These are phyloP conservation scores for Cucurbita moschata DNA, from an alignment of 306 rosid species.

Conservation along the genomic window DNA sequence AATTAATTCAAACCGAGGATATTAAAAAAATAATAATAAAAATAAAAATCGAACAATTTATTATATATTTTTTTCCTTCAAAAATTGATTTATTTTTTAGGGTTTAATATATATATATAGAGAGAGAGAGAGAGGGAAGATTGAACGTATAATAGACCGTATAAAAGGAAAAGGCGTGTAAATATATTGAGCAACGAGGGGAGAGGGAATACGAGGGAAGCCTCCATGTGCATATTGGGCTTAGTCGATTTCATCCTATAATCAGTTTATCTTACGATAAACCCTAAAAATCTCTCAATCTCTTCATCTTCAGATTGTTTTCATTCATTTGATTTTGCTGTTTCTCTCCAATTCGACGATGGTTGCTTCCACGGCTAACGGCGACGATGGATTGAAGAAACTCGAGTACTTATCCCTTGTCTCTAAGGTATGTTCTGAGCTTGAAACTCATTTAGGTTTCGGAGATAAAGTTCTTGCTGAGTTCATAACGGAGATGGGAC, in stretches of 20 bases:
- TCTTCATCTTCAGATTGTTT: not conserved
- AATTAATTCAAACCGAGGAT: too few species aligned
- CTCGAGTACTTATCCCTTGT: conserved; percentile 64
- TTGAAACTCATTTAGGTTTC: conserved; percentile 58
- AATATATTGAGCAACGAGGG: not conserved
- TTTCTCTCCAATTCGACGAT: conserved; percentile 12
- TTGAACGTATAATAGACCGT: too few species aligned
- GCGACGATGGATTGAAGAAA: conserved; percentile 44
- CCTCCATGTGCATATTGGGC: not conserved
- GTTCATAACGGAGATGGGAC: conserved; percentile 59
- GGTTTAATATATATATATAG: too few species aligned
- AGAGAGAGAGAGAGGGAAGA: too few species aligned
- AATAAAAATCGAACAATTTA: too few species aligned
- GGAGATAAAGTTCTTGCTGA: conserved; percentile 66
- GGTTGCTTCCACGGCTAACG: conserved; percentile 15
- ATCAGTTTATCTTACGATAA: not conserved
- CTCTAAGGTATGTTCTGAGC: conserved; percentile 63
- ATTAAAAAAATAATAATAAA: too few species aligned
- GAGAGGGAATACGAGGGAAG: not conserved
- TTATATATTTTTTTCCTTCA: too few species aligned
- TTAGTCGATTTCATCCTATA: not conserved
- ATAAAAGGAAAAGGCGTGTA: not conserved
- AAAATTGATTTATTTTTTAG: too few species aligned
- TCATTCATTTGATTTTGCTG: not conserved
- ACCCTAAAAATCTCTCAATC: not conserved